Evolutionary conservation across 192 early-diverging fungal species (phyloP), one percentile per base, ranked within the genome.

Genomic region (Coemansia sp.): DNA sequence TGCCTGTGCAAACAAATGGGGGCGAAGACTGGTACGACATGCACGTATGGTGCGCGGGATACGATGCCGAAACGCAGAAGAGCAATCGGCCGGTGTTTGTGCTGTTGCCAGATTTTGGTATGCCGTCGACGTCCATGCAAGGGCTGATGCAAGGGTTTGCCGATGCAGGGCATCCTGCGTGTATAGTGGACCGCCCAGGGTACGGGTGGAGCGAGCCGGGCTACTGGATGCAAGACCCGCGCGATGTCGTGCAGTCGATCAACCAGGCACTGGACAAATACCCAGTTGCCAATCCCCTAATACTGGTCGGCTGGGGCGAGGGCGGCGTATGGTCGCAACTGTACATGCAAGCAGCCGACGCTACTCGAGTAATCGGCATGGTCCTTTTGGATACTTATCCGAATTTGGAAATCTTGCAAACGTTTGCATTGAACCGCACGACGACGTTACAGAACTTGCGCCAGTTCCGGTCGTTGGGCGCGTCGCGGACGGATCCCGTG

Each of bases 121-220:
- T 72, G 75, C 82, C 82, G 52, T 73, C 73, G 59, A 83, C 82
- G 22, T 8, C 73, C 11, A 72, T 83, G 77, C 51, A 65, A 64
- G 82, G 76, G 18, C 59, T 80, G 57, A 73, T 73, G 12, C 49
- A 68, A 56, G 77, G 75, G 3, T 50, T 83, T 1, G 71, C 67
- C 4, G 62, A 64, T 37, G 69, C 39, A 38, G 77, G 77, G 8
- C 68, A 78, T 49, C 64, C 76, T 0, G 82, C 77, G 23, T 83
- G 82, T 38, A 66, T 83, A 20, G 54, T 79, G 13, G 82, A 83
- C 49, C 73, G 82, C 48, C 82, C 82, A 16, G 82, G 82, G 6
- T 83, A 83, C 52, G 82, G 82, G 53, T 83, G 82, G 82, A 83
- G 82, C 64, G 82, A 79, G 52, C 77, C 82, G 0, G 82, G 82